These are phyloP conservation scores for Fusarium sulawesiense DNA, from an alignment of 2,329 filamentous ascomycete species.

Conservation along the genomic window DNA sequence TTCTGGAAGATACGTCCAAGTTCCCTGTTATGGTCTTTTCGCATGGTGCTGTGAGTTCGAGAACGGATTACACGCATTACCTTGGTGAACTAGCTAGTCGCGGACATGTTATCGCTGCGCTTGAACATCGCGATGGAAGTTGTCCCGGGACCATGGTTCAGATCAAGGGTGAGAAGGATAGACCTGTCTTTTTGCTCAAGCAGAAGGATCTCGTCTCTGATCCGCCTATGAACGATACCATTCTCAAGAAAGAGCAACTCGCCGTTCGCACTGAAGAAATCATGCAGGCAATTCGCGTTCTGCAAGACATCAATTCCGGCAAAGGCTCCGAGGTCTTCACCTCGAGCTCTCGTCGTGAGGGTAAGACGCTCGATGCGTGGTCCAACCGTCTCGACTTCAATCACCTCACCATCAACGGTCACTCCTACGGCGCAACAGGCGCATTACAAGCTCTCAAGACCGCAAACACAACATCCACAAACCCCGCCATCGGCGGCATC, in stretches of 20 bases:
- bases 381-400: conserved; percentile 63
- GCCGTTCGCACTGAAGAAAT: conserved; percentile 64
- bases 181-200: conserved; percentile 51
- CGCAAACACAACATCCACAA: conserved; percentile 46
- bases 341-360: conserved; percentile 61
- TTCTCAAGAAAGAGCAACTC: conserved; percentile 60
- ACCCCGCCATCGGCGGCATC: conserved; percentile 65
- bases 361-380: conserved; percentile 61
- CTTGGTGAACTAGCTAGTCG: conserved; percentile 62
- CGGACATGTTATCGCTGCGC: conserved; percentile 60
- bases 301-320: conserved; percentile 56
- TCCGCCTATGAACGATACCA: conserved; percentile 50
- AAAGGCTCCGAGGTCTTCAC: conserved; percentile 50
- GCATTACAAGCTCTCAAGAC: conserved; percentile 69
- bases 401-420: conserved; percentile 68
- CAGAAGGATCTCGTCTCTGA: conserved; percentile 49
- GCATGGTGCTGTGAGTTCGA: conserved; percentile 62
- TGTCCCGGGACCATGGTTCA: conserved; percentile 58
- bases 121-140: conserved; percentile 66
- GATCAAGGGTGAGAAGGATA: conserved; percentile 46
- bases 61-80: conserved; percentile 65
- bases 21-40: conserved; percentile 63
- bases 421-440: conserved; percentile 74
- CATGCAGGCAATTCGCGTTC: conserved; percentile 55
- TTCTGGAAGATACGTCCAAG: conserved; percentile 47